These are phyloP conservation scores for Emericellopsis cladophorae DNA, from an alignment of 2,329 filamentous ascomycete species.

Conservation along the genomic window DNA sequence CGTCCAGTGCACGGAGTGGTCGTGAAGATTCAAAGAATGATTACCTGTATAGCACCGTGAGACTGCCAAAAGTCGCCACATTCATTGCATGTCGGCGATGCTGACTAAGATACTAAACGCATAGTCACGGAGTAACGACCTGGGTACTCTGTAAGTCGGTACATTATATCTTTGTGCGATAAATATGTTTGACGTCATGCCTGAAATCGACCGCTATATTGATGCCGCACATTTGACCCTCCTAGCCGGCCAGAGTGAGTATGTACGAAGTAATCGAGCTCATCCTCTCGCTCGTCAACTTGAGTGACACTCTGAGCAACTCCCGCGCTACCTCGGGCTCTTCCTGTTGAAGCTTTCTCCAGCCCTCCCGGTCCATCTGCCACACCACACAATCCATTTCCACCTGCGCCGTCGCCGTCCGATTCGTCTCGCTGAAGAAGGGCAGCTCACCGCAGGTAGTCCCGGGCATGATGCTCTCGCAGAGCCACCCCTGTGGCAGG, in stretches of 20 bases:
- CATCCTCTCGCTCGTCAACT: slow-evolving; percentile 92
- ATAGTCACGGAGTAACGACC: no score
- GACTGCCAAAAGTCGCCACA: no score
- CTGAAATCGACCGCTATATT: no score
- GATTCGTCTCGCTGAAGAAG: slow-evolving; percentile 82
- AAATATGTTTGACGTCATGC: no score
- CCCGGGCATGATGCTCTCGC: slow-evolving; percentile 85
- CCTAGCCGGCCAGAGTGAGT: slow-evolving; percentile 27
- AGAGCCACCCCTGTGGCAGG: slow-evolving; percentile 76
- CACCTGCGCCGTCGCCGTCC: slow-evolving; percentile 76
- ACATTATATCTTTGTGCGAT: no score
- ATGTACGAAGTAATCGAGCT: slow-evolving; percentile 47
- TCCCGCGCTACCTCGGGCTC: slow-evolving; percentile 73
- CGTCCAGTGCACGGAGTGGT: no score
- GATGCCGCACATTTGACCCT: no score
- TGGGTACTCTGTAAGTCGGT: no score
- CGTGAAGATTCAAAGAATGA: no score
- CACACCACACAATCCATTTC: slow-evolving; percentile 76
- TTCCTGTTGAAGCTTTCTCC: slow-evolving; percentile 58
- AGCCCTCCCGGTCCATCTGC: slow-evolving; percentile 61
- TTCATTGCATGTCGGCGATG: no score
- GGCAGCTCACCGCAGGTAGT: slow-evolving; percentile 93
- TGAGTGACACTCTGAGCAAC: slow-evolving; percentile 74
- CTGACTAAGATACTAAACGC: no score
- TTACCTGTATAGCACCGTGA: no score